Evolutionary conservation across 2,329 filamentous ascomycete genomes (phyloP), one percentile per base, ranked within the genome.

Genomic region (Cladosporium austrohemisphaericum): DNA sequence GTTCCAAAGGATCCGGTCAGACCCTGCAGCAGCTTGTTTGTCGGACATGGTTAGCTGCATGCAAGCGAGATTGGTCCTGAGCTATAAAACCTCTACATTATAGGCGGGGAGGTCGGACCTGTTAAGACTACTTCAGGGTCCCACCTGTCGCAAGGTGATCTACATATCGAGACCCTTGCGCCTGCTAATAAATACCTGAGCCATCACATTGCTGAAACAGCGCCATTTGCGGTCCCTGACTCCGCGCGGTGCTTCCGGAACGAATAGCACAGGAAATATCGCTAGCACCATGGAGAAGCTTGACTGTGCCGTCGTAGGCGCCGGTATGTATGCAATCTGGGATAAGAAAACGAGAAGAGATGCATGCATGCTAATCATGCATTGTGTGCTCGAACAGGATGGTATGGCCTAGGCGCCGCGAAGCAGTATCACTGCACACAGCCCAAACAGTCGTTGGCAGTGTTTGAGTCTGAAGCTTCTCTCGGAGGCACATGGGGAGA

Each of bases 401-500:
- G 46, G 46, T 41, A 49, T 18, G 46, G 46, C 22, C 46, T 49
- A 9, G 44, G 33, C 29, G 44, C 44, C n/a, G 44, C 44, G 26
- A 47, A 47, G 32, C 44, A 47, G 32, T 47, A 29, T 18, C 44
- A 47, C 33, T 47, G 44, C 44, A 47, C 44, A 11, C 44, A 47
- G 13, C 44, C 44, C 18, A 26, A 37, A 14, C 23, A 18, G 25
- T 37, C 33, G 25, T 25, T 47, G 18, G 44, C 44, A 31, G 61
- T 77, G 5, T 53, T 78, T 8, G 76, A 78, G 45, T 33, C 36
- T 26, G 62, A 63, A 26, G 48, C 54, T 37, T 55, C 56, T 40
- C 26, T 84, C 5, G 87, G 86, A 1, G 86, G 87, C 4, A 81
- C 82, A 16, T 91, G 86, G 86, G 78, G 81, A 5, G 71, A 79